Evolutionary conservation across 1,139 yeast genomes (phyloP).

Genomic region (Lodderomyces oxycetoniae): DNA sequence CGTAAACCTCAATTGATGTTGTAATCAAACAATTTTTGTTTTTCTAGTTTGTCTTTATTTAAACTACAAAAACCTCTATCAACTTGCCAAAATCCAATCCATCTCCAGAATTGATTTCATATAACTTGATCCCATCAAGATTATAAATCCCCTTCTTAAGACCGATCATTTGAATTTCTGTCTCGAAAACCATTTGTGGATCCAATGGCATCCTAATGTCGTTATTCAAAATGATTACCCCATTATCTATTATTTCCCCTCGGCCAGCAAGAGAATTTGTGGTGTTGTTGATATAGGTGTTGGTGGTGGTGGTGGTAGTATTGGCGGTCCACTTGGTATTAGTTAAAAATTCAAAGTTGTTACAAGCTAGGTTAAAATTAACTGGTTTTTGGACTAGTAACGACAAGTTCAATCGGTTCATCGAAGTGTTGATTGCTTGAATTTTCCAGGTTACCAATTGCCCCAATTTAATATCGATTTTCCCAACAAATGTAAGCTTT

Average conservation of each 20-base stretch:
- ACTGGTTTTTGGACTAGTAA: constrained; percentile 30
- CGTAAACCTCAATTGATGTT: too few species aligned
- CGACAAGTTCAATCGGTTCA: constrained; percentile 43
- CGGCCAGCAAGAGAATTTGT: constrained; percentile 17
- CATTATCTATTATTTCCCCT: constrained; percentile 18
- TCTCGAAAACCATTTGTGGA: constrained; percentile 59
- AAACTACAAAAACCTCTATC: constrained; percentile 61
- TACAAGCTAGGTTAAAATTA: constrained; percentile 19
- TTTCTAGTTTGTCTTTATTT: too few species aligned
- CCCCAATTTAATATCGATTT: constrained; percentile 57
- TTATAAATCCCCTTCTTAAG: constrained; percentile 61
- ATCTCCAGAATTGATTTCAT: constrained; percentile 64
- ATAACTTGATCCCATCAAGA: constrained; percentile 59
- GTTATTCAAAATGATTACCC: constrained; percentile 58
- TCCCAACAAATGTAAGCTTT: constrained; percentile 60
- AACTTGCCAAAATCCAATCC: constrained; percentile 67
- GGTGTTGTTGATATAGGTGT: constrained; percentile 4
- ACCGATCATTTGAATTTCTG: constrained; percentile 58
- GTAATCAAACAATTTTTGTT: too few species aligned
- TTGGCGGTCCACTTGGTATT: constrained; percentile 10
- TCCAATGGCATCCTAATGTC: constrained; percentile 62
- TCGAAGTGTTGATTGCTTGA: constrained; percentile 60
- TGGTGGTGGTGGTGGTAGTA: constrained; percentile 9
- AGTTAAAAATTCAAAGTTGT: not conserved
- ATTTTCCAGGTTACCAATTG: constrained; percentile 59